phyloP scores from a whole-genome alignment of 306 rosid species.

The Hippophae gyantsensis region DNA sequence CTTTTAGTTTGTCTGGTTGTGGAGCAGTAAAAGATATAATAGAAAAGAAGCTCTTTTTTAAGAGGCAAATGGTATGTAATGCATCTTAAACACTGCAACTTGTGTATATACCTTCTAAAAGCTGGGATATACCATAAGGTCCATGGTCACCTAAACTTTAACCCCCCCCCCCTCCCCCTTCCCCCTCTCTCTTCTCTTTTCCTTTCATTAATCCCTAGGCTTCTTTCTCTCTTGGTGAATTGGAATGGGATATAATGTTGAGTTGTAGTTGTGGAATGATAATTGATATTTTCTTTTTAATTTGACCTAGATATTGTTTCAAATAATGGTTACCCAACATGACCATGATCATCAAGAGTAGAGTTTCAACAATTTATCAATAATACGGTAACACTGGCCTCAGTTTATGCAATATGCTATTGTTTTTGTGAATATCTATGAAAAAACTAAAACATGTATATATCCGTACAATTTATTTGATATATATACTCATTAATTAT shows the following conservation, averaged over 20 bases:
- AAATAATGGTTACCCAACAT: no score
- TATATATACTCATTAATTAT: no score
- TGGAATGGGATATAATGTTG: background rate
- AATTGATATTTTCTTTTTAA: slow-evolving; percentile 35
- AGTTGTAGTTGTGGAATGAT: slow-evolving; percentile 22
- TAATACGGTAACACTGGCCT: no score
- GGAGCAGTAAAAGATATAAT: slow-evolving; percentile 32
- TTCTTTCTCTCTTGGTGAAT: slow-evolving; percentile 26
- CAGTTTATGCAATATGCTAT: no score
- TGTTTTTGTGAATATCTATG: no score
- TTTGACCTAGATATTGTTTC: no score
- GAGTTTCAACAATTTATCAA: no score
- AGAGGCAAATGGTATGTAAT: slow-evolving; percentile 78
- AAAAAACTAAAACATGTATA: no score
- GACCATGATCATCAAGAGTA: no score
- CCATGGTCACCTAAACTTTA: slow-evolving; percentile 16
- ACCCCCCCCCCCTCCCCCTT: no score
- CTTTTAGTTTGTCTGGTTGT: slow-evolving; percentile 74
- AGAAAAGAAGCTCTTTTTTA: slow-evolving; percentile 41
- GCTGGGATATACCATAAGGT: slow-evolving; percentile 67
- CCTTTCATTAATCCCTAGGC: slow-evolving; percentile 85
- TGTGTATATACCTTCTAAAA: slow-evolving; percentile 72
- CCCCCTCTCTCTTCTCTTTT: background rate
- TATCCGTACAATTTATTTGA: no score
- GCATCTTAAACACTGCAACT: slow-evolving; percentile 80